Evolutionary conservation across 2,329 filamentous ascomycete genomes (phyloP).

Genomic region (Aspergillaceae sp.): DNA sequence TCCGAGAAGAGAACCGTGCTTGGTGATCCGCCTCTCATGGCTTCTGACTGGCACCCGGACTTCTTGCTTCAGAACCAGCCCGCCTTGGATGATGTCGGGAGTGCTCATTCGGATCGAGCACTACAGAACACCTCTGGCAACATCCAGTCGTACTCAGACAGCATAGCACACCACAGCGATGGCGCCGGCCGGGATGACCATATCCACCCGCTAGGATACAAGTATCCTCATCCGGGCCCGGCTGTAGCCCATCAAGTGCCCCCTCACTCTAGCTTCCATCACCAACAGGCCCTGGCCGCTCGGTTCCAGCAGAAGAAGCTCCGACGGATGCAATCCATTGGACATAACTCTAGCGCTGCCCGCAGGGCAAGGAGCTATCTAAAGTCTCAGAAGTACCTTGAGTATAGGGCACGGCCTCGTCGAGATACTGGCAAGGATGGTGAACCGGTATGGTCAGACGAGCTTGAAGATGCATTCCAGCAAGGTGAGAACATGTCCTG

Average conservation of each 20-base stretch:
- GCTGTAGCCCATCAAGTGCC: constrained; percentile 19
- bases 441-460: constrained; percentile 39
- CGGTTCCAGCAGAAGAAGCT: constrained; percentile 28
- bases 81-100: constrained; percentile 26
- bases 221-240: constrained; percentile 26
- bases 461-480: constrained; percentile 41
- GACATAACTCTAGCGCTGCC: constrained; percentile 16
- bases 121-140: constrained; percentile 38
- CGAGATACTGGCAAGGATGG: constrained; percentile 37
- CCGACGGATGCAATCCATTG: constrained; percentile 27
- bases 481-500: constrained; percentile 25
- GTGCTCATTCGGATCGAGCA: constrained; percentile 29
- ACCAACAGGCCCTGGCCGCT: constrained; percentile 21
- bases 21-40: constrained; percentile 26
- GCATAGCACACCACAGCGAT: constrained; percentile 18
- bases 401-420: constrained; percentile 36
- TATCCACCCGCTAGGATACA: constrained; percentile 26
- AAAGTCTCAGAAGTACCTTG: constrained; percentile 36
- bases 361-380: constrained; percentile 28
- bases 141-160: constrained; percentile 33
- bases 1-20: constrained; percentile 21
- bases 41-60: constrained; percentile 34
- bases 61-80: constrained; percentile 31
- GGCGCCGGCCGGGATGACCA: constrained; percentile 25
- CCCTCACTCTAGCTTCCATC: constrained; percentile 16